Percentiles rank a stretch among this genome's conserved stretches.
These are phyloP conservation scores for Rhodotorula sp. DNA, from an alignment of 1,284 basidiomycete genomes.

Conservation along the genomic window DNA sequence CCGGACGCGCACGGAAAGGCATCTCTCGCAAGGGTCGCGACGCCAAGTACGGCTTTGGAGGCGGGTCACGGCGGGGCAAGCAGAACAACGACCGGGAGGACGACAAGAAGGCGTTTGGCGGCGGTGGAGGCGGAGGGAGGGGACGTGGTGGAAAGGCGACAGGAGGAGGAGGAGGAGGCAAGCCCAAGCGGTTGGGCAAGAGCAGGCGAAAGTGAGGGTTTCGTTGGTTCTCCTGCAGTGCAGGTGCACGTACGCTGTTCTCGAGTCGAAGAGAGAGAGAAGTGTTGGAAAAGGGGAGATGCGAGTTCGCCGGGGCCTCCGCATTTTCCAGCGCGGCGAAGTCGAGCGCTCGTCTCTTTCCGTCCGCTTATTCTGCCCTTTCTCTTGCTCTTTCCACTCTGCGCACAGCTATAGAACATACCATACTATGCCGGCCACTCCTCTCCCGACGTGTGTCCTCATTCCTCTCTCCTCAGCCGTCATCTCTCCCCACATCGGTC, in stretches of 20 bases:
- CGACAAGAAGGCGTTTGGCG: constrained; percentile 42
- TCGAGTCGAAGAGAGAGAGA: not conserved
- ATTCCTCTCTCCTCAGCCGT: not conserved
- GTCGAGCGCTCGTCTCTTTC: not conserved
- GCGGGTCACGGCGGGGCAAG: constrained; percentile 57
- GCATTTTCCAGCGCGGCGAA: not conserved
- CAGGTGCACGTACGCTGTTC: not conserved
- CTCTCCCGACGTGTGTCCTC: constrained; percentile 14
- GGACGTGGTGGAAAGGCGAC: constrained; percentile 50
- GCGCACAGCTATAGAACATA: not conserved
- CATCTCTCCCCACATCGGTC: not conserved
- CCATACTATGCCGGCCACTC: constrained; percentile 9
- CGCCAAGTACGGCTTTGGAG: constrained; percentile 68
- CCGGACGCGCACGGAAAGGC: constrained; percentile 46
- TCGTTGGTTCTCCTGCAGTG: not conserved
- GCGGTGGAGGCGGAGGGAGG: constrained; percentile 48
- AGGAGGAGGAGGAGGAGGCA: constrained; percentile 47
- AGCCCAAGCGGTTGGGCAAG: constrained; percentile 3
- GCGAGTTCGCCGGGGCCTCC: not conserved
- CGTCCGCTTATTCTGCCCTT: not conserved
- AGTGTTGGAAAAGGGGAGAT: not conserved
- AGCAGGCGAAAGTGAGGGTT: not conserved
- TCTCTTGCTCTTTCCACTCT: not conserved
- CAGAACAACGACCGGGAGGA: constrained; percentile 61
- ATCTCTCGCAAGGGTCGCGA: constrained; percentile 69